Evolutionary conservation across 139 green algal species (phyloP), one percentile per base, ranked within the genome.

Genomic region (Haematococcus sp.): DNA sequence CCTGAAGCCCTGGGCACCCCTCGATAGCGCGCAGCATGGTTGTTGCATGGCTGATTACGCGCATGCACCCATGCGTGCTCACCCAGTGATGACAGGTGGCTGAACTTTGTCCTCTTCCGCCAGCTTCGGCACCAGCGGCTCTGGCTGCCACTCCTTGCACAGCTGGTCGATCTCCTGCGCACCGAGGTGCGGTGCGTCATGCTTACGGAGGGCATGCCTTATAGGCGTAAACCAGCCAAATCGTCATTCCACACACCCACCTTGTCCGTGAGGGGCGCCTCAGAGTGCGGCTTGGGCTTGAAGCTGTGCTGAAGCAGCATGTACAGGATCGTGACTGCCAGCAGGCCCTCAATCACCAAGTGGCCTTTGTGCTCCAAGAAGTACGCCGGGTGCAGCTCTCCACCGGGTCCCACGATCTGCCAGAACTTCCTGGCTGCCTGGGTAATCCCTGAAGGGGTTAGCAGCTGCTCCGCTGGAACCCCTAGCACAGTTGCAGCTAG

Each of bases 91-190:
- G 19, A 91, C 80, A 0, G 74, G 78, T n/a, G 89, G 68, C n/a
- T 71, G 74, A 27, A 66, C 40, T 43, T 66, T 33, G 25, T 82
- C 68, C 15, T 74, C 63, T 51, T 89, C 68, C 25, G 73, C 4
- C 49, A 78, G 1, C 56, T 82, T 35, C 61, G 75, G 70, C 32
- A 80, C 81, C 52, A 98, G 81, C 0, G 92, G 92, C 82, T 96
- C 92, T 4, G 94, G 94, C 66, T 90, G 23, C 94, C 94, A 98
- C 72, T 98, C 94, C 28, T 83, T 61, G 51, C 88, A 94, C 3
- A 98, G 87, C 59, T 90, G 70, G 22, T 96, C 88, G 3, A 97
- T 83, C 63, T 98, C 94, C 87, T 94, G 80, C 56, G 71, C 2
- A 15, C 23, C 15, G 7, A 7, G 7, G 40, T 49, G 7, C 40